Evolutionary conservation across 2,329 filamentous ascomycete genomes (phyloP), one percentile per base, ranked within the genome.

Genomic region (Colletotrichum chlorophyti): DNA sequence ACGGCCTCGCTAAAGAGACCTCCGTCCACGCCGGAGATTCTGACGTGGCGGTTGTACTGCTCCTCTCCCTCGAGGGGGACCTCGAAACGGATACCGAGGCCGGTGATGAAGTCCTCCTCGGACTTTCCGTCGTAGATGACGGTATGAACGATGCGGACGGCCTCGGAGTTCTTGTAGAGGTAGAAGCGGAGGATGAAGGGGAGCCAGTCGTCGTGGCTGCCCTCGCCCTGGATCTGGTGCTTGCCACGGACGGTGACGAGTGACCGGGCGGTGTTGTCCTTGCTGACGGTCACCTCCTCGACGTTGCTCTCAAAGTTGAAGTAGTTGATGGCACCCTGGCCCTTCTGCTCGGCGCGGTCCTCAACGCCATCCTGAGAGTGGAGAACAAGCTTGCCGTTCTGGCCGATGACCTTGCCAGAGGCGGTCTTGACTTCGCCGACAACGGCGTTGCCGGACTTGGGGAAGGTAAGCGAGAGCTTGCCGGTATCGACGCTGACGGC

Each of bases 111-210:
- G 53, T 83, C 78, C 19, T 75, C 74, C 4, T 76, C 69, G 1
- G 76, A 66, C 5, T 82, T 71, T 2, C 78, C 79, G 35, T 87
- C 82, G 48, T 80, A 85, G 2, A 85, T 69, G n/a, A 87, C 70
- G 19, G 77, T 84, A 64, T 87, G 84, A 0, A 86, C 71, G 0
- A 84, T 70, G 31, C 78, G 76, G 37, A 87, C 80, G 0, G 81
- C 76, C 40, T 83, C 79, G 0, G 84, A 86, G 60, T 81, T 74
- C 26, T 80, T 75, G 64, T 87, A 87, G 0, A 87, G 69, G 58
- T 87, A 87, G 63, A 87, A 85, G 1, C 84, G 78, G 2, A 85
- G 74, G 77, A 50, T 73, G 15, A 80, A 87, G 0, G 79, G 82
- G 2, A 87, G 71, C 81, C 81, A 85, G 14, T 78, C 71, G 2